Evolutionary conservation across 2,329 filamentous ascomycete genomes (phyloP).

Genomic region (Mollisiaceae sp.): DNA sequence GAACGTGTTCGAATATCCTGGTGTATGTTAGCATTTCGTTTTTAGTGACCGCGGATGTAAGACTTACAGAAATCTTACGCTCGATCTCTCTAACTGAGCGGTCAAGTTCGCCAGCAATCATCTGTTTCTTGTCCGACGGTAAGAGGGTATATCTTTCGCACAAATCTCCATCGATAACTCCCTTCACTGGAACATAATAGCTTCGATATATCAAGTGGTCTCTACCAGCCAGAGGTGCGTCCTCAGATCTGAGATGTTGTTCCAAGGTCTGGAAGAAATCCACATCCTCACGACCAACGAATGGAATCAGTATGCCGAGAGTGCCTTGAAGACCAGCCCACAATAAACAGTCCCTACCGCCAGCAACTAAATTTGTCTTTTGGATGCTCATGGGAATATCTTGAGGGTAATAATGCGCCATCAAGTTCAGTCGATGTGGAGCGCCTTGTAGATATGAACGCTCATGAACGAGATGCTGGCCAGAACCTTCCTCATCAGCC

Average conservation of each 20-base stretch:
- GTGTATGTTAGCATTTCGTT: slow-evolving; percentile 29
- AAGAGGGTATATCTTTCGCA: slow-evolving; percentile 90
- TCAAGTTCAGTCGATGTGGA: slow-evolving; percentile 80
- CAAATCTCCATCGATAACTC: slow-evolving; percentile 94
- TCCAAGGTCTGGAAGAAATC: slow-evolving; percentile 98
- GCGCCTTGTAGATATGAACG: slow-evolving; percentile 89
- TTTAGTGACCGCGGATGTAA: background rate
- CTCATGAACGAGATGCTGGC: slow-evolving; percentile 89
- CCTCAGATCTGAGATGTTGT: slow-evolving; percentile 83
- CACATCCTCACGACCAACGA: slow-evolving; percentile 88
- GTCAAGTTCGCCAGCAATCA: slow-evolving; percentile 93
- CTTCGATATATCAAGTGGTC: slow-evolving; percentile 95
- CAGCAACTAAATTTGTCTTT: slow-evolving; percentile 88
- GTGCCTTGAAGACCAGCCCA: slow-evolving; percentile 97
- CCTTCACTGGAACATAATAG: slow-evolving; percentile 96
- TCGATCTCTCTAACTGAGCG: slow-evolving; percentile 92
- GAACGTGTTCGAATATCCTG: slow-evolving; percentile 63
- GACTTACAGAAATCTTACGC: slow-evolving; percentile 80
- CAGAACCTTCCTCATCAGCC: slow-evolving; percentile 89
- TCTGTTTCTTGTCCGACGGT: slow-evolving; percentile 87
- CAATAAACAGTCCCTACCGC: slow-evolving; percentile 87
- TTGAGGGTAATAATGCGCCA: slow-evolving; percentile 88
- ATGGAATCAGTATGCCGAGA: slow-evolving; percentile 90
- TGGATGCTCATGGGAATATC: slow-evolving; percentile 91
- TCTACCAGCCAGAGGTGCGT: slow-evolving; percentile 85